Conservation (phyloP, 2,329 filamentous ascomycete species). For the Colletotrichum sp. region DNA sequence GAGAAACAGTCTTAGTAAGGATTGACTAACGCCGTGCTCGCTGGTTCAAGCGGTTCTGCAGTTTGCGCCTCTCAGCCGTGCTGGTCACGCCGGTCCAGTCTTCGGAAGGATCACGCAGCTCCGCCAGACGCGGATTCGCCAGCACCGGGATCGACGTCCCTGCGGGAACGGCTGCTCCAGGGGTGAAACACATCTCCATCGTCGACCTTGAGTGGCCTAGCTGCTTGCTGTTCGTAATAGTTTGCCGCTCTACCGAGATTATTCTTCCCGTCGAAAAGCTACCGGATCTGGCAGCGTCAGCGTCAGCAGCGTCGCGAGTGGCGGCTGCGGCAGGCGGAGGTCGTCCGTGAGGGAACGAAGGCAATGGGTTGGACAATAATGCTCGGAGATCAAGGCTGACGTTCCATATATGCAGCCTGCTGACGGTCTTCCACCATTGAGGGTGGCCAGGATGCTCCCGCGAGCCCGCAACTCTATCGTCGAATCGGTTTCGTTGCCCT, state of each 20-base stretch:
- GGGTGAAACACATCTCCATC: conserved; percentile 10
- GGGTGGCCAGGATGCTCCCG: neutral
- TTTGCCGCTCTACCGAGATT: neutral
- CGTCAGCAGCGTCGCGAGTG: neutral
- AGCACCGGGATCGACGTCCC: neutral
- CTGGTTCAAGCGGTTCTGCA: conserved; percentile 21
- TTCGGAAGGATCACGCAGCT: conserved; percentile 23
- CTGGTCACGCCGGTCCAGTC: conserved; percentile 38
- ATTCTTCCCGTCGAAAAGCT: neutral
- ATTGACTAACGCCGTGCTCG: conserved; percentile 8
- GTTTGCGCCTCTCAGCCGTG: conserved; percentile 22
- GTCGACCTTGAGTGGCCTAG: neutral
- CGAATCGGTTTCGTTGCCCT: neutral
- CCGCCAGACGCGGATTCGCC: neutral
- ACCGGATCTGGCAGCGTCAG: neutral
- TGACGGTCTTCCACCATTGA: neutral
- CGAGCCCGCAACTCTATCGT: neutral
- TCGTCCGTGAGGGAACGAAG: neutral
- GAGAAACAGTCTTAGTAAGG: neutral
- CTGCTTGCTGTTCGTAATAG: neutral
- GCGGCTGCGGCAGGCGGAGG: neutral
- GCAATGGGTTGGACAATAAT: neutral
- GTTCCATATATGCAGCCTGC: conserved; percentile 9
- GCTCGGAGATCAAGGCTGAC: neutral
- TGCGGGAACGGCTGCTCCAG: neutral